phyloP scores from a whole-genome alignment of 192 early-diverging fungal genomes.

The Funneliformis mosseae region DNA sequence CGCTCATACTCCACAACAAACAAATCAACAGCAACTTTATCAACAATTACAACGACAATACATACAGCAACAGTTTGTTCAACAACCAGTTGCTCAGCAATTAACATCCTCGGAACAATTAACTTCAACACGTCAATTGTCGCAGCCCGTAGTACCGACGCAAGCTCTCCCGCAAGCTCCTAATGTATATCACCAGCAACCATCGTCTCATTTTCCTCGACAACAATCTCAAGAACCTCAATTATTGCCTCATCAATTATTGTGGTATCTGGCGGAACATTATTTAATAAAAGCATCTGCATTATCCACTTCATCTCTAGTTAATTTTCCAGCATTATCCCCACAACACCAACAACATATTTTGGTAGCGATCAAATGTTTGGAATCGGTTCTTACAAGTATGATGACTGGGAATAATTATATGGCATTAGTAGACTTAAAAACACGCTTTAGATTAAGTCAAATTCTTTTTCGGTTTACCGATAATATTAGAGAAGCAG shows the following conservation, averaged over 20 bases:
- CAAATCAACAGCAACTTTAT: conserved; percentile 20
- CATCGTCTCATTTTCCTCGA: neutral
- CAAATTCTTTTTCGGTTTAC: conserved; percentile 48
- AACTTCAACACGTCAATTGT: neutral
- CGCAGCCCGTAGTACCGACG: neutral
- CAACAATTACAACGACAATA: conserved; percentile 13
- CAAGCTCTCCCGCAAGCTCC: conserved; percentile 2
- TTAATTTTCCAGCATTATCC: conserved; percentile 9
- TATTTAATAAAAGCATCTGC: conserved; percentile 15
- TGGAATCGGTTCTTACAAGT: conserved; percentile 36
- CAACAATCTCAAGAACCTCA: neutral
- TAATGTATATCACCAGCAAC: neutral
- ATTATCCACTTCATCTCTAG: conserved; percentile 7
- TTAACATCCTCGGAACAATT: neutral
- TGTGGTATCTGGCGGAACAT: conserved; percentile 32
- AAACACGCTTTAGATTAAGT: conserved; percentile 41
- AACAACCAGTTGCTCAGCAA: conserved; percentile 39
- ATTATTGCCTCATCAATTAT: conserved; percentile 13
- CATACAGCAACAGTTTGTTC: conserved; percentile 28
- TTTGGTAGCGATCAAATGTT: conserved; percentile 43
- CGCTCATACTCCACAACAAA: neutral
- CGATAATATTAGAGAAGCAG: conserved; percentile 38
- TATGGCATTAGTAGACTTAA: conserved; percentile 30
- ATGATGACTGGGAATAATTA: conserved; percentile 40
- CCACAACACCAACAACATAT: conserved; percentile 39